phyloP scores from a whole-genome alignment of 148 eudicot genomes.

The Persicaria tinctoria region DNA sequence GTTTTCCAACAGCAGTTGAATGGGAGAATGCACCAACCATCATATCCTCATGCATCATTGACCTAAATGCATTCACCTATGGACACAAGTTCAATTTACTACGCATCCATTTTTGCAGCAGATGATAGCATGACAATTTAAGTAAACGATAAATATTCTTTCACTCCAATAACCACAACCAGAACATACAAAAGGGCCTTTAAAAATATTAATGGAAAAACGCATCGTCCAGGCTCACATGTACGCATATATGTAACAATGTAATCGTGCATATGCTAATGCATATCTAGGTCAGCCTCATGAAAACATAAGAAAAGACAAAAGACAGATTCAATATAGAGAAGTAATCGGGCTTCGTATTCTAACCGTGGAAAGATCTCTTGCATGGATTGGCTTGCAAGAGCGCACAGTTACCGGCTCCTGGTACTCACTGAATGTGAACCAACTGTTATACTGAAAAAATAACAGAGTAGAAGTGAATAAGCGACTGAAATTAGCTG shows the following conservation, averaged over 20 bases:
- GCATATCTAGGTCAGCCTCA: not conserved
- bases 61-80: conserved; percentile 88
- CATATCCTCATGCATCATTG: conserved; percentile 87
- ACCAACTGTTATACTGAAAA: conserved; percentile 90
- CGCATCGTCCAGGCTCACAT: too few relatives aligned
- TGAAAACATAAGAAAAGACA: not conserved
- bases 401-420: conserved; percentile 81
- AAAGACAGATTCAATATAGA: not conserved
- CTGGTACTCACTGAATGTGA: conserved; percentile 69
- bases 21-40: conserved; percentile 99
- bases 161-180: not conserved
- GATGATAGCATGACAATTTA: not conserved
- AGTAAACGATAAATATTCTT: not conserved
- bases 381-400: conserved; percentile 69
- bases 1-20: conserved; percentile 93
- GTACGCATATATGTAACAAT: too few relatives aligned
- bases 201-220: not conserved
- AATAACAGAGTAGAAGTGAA: not conserved
- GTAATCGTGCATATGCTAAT: not conserved
- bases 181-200: not conserved
- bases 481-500: not conserved
- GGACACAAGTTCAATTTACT: not conserved
- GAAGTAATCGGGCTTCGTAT: not conserved
- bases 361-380: conserved; percentile 72
- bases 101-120: not conserved